Conservation (phyloP, 768 basidiomycete species). For the Mycena alexandri region DNA sequence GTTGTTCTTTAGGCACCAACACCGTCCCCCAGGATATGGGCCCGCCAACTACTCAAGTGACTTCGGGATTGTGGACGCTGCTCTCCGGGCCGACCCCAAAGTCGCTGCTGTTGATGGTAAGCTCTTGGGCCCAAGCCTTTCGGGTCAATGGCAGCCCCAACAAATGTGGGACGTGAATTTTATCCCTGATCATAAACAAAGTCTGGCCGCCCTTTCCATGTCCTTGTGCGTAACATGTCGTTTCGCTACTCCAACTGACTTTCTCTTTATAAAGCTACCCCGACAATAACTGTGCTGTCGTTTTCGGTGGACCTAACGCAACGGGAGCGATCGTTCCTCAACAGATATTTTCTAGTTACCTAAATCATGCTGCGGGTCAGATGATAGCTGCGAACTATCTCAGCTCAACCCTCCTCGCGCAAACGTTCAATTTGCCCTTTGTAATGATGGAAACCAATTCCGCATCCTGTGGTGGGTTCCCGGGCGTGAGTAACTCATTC, state of each 20-base stretch:
- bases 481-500: conserved; percentile 72
- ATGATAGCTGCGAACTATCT: conserved; percentile 66
- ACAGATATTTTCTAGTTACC: conserved; percentile 65
- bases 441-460: conserved; percentile 82
- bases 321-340: conserved; percentile 56
- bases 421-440: conserved; percentile 57
- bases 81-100: conserved; percentile 55
- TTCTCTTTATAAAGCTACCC: conserved; percentile 63
- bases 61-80: conserved; percentile 61
- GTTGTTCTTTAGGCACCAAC: conserved; percentile 28
- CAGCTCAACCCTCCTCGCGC: conserved; percentile 53
- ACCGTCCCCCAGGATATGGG: conserved; percentile 55
- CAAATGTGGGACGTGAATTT: conserved; percentile 69
- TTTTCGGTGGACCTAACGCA: conserved; percentile 51
- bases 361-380: conserved; percentile 70
- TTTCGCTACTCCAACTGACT: conserved; percentile 27
- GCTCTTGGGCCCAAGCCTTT: conserved; percentile 70
- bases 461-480: conserved; percentile 77
- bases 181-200: conserved; percentile 41
- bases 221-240: conserved; percentile 30
- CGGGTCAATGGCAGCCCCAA: conserved; percentile 66
- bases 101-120: conserved; percentile 52
- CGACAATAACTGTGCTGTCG: conserved; percentile 72
- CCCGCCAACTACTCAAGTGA: conserved; percentile 66
- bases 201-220: conserved; percentile 27